Percentiles rank a stretch among this genome's conserved stretches.
Conservation (phyloP, 2,329 filamentous ascomycete genomes). For the Penicillium rolfsii region DNA sequence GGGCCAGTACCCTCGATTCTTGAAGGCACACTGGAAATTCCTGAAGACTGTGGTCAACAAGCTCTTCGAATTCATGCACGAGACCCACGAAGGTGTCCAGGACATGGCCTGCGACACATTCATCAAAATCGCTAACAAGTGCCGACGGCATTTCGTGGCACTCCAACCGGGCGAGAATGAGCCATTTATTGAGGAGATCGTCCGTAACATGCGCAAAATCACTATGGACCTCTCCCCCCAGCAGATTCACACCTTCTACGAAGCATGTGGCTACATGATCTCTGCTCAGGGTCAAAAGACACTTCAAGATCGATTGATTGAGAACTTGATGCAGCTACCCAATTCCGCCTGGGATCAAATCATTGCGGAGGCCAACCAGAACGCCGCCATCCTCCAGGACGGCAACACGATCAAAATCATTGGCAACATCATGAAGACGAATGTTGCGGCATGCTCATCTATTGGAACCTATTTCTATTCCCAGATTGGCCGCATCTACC, state of each 20-base stretch:
- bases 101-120: constrained; percentile 99
- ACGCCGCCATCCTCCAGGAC: constrained; percentile 86
- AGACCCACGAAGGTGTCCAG: constrained; percentile 98
- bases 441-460: constrained; percentile 96
- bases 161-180: constrained; percentile 92
- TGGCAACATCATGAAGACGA: constrained; percentile 99
- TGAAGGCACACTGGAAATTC: constrained; percentile 99
- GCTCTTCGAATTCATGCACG: constrained; percentile 99
- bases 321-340: constrained; percentile 89
- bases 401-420: constrained; percentile 97
- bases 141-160: constrained; percentile 94
- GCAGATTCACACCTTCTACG: constrained; percentile 98
- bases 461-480: constrained; percentile 98
- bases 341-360: constrained; percentile 96
- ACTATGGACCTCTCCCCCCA: constrained; percentile 94
- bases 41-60: constrained; percentile 99
- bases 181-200: constrained; percentile 98
- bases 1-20: constrained; percentile 94
- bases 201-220: constrained; percentile 92
- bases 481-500: constrained; percentile 95
- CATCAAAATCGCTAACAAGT: constrained; percentile 99
- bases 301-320: constrained; percentile 86
- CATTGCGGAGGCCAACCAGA: constrained; percentile 81
- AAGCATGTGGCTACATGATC: constrained; percentile 99
- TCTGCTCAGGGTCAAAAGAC: constrained; percentile 94